A percentile compares a stretch with the other conserved stretches of the same genome.
Conservation (phyloP, 2,329 filamentous ascomycete species). For the Chaetoscypha palmicola region DNA sequence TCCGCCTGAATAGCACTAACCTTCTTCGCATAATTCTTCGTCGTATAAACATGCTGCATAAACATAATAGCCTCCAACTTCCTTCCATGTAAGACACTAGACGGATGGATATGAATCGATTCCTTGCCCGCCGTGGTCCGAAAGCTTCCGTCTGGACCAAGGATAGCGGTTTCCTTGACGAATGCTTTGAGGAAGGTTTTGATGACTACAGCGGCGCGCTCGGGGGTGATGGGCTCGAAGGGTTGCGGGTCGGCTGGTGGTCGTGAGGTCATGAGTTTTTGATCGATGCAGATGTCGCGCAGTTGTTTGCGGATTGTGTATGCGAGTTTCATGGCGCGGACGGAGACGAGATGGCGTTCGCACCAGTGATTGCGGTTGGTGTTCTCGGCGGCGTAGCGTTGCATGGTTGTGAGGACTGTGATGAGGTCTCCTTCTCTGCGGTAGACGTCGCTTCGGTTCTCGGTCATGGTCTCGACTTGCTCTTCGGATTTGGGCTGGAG, state of each 20-base stretch:
- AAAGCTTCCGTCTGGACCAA: conserved; percentile 55
- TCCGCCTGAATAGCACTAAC: conserved; percentile 53
- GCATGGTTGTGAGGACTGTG: conserved; percentile 56
- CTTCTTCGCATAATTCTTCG: conserved; percentile 60
- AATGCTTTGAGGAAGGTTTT: conserved; percentile 59
- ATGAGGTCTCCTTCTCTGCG: conserved; percentile 59
- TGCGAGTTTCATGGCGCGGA: conserved; percentile 55
- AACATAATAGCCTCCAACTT: conserved; percentile 64
- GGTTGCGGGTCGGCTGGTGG: conserved; percentile 46
- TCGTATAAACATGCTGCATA: conserved; percentile 58
- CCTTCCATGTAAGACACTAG: conserved; percentile 54
- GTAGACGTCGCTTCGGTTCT: conserved; percentile 48
- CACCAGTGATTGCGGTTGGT: conserved; percentile 49
- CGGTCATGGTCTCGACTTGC: conserved; percentile 45
- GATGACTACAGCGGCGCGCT: conserved; percentile 46
- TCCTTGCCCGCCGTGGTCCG: conserved; percentile 54
- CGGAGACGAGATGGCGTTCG: conserved; percentile 47
- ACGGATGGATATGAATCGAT: conserved; percentile 54
- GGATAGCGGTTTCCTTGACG: conserved; percentile 50
- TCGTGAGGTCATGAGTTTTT: conserved; percentile 39
- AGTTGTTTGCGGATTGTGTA: conserved; percentile 56
- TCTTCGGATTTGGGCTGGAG: conserved; percentile 53
- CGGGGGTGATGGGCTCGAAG: conserved; percentile 47
- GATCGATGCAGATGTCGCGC: conserved; percentile 46
- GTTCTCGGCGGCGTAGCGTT: conserved; percentile 52